phyloP scores from a whole-genome alignment of 768 basidiomycete genomes.

The Leucocoprinus birnbaumii region DNA sequence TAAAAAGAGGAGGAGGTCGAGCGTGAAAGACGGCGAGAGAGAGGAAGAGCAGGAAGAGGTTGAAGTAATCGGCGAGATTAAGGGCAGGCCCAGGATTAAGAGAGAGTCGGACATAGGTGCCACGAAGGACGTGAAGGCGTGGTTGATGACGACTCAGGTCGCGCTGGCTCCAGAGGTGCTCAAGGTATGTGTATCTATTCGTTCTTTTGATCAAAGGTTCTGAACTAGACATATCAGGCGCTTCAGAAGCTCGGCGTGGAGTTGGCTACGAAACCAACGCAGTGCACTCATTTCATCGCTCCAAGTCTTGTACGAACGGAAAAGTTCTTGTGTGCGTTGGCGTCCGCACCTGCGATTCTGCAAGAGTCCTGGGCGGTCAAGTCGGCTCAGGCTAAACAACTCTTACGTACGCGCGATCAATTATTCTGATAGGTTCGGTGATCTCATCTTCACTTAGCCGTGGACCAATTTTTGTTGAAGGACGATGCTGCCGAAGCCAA shows the following conservation, averaged over 20 bases:
- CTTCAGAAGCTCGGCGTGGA: constrained; percentile 51
- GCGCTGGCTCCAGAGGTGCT: constrained; percentile 50
- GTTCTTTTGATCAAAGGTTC: no score
- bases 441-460: constrained; percentile 43
- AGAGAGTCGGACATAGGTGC: background rate
- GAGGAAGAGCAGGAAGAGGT: constrained; percentile 15
- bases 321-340: constrained; percentile 81
- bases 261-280: no score
- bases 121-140: constrained; percentile 27
- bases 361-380: constrained; percentile 66
- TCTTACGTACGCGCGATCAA: constrained; percentile 54
- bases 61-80: constrained; percentile 11
- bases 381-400: constrained; percentile 48
- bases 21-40: constrained; percentile 5
- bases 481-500: constrained; percentile 66
- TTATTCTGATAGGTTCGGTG: background rate
- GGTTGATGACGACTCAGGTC: constrained; percentile 70
- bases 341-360: constrained; percentile 59
- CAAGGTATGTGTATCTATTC: constrained; percentile 58
- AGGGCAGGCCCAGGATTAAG: constrained; percentile 17
- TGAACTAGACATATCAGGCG: no score
- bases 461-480: constrained; percentile 52
- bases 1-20: constrained; percentile 15
- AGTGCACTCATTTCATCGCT: constrained; percentile 81
- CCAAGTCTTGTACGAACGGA: constrained; percentile 75